Evolutionary conservation across 768 basidiomycete species (phyloP), one percentile per base, ranked within the genome.

Genomic region (Lanmaoa rubissima): DNA sequence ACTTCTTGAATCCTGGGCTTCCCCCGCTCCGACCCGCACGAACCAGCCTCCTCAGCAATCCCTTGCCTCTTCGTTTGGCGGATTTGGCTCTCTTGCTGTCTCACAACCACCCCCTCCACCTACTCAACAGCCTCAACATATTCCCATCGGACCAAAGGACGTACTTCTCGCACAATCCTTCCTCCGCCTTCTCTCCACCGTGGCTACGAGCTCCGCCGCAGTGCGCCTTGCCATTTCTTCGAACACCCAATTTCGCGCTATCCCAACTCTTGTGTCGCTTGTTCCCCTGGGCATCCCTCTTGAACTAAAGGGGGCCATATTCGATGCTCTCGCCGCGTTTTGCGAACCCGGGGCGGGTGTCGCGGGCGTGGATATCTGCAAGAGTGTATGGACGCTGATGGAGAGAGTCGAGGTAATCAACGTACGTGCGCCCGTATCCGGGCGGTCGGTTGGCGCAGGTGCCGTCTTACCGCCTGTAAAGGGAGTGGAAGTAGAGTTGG

Each of bases 281-380:
- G 81, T 94, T 48, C 88, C 90, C 3, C 78, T 91, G 1, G 80
- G 86, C 12, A 80, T 94, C n/a, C 91, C 93, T 1, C 78, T 95
- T n/a, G 92, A 95, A 64, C 78, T 96, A 48, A 96, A 96, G 62
- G 94, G 92, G 6, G 84, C 89, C 0, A 75, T 94, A 4, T 90
- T 94, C 60, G 84, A 90, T 41, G 83, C 91, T 0, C 75, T 95
- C 9, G 82, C 89, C 7, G 85, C 92, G 2, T 95, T 96, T 73
- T 90, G 91, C 58, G 80, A 84, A 51, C 87, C 92, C 8, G 92
- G 90, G 10, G 91, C 87, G 0, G 88, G 90, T 2, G 64, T 71
- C 12, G 74, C 81, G 0, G 92, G 90, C 7, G 82, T 88, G 13
- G 91, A 94, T 65, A 83, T 94, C 39, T 92, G 91, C 70, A 85